phyloP scores from a whole-genome alignment of 495 filamentous ascomycete species.

The Neurospora sp. region DNA sequence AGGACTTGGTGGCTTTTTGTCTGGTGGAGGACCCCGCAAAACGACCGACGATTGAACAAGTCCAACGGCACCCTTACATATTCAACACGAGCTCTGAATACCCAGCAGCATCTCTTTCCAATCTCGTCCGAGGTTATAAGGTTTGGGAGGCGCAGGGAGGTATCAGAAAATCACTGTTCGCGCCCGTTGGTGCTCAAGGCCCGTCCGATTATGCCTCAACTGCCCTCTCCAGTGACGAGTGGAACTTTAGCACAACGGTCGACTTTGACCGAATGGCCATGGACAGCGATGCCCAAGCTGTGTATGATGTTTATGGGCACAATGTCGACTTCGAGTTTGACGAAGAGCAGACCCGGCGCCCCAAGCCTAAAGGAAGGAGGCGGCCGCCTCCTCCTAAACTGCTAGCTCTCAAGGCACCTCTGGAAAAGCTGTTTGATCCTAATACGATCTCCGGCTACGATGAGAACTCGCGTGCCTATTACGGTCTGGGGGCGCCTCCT shows the following conservation, averaged over 20 bases:
- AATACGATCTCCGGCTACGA: slow-evolving; percentile 47
- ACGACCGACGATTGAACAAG: slow-evolving; percentile 59
- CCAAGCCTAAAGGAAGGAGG: slow-evolving; percentile 33
- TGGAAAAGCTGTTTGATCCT: slow-evolving; percentile 48
- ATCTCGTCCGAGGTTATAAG: slow-evolving; percentile 73
- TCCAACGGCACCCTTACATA: slow-evolving; percentile 57
- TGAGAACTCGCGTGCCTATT: slow-evolving; percentile 44
- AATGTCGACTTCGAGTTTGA: slow-evolving; percentile 36
- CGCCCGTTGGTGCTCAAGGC: slow-evolving; percentile 59
- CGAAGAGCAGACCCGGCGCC: slow-evolving; percentile 30
- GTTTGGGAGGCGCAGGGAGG: slow-evolving; percentile 81
- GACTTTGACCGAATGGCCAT: slow-evolving; percentile 60
- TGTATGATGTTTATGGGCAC: slow-evolving; percentile 42
- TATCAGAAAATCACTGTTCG: slow-evolving; percentile 72
- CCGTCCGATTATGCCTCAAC: slow-evolving; percentile 32
- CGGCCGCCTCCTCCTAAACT: slow-evolving; percentile 42
- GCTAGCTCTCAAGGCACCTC: slow-evolving; percentile 35
- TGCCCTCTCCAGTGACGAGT: slow-evolving; percentile 52
- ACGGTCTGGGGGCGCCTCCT: slow-evolving; percentile 29
- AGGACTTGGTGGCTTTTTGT: slow-evolving; percentile 68
- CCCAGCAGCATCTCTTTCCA: slow-evolving; percentile 56
- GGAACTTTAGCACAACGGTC: slow-evolving; percentile 87
- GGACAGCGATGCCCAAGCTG: slow-evolving; percentile 35
- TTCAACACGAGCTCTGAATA: slow-evolving; percentile 53
- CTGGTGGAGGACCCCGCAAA: slow-evolving; percentile 63